Evolutionary conservation across 108 stramenopile genomes (phyloP).

Genomic region (Fragilariopsis cylindrus): DNA sequence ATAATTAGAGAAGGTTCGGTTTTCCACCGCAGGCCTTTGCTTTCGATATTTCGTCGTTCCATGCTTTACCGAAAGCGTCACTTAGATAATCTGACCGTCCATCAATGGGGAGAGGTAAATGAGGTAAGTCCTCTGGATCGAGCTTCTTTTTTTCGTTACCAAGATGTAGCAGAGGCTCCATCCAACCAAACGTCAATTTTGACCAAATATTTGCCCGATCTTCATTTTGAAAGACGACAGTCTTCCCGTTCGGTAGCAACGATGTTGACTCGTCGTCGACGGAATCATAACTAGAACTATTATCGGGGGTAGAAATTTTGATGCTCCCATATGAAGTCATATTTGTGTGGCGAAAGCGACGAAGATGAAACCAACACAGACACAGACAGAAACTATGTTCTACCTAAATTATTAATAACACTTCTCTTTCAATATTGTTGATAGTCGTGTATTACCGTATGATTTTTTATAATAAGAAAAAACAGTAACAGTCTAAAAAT

Average conservation of each 20-base stretch:
- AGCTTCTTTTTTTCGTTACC: conserved; percentile 69
- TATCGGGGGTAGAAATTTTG: background rate
- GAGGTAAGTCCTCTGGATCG: conserved; percentile 65
- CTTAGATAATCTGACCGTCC: conserved; percentile 53
- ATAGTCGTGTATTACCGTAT: too few species aligned
- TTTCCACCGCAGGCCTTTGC: conserved; percentile 9
- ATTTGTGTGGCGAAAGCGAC: background rate
- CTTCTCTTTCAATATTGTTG: too few species aligned
- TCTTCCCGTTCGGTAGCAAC: conserved; percentile 13
- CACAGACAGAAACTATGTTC: too few species aligned
- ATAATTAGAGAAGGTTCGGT: conserved; percentile 47
- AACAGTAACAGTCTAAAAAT: too few species aligned
- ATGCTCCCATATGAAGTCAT: conserved; percentile 14
- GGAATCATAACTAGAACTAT: background rate
- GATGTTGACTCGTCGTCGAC: conserved; percentile 4
- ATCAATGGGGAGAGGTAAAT: conserved; percentile 57
- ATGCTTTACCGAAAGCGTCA: conserved; percentile 42
- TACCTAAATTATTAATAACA: too few species aligned
- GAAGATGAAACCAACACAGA: too few species aligned
- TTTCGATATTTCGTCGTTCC: conserved; percentile 53
- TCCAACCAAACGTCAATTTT: conserved; percentile 73
- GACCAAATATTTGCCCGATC: conserved; percentile 40
- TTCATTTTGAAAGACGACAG: conserved; percentile 17
- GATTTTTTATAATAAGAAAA: too few species aligned
- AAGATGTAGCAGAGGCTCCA: conserved; percentile 57